phyloP scores from a whole-genome alignment of 2,329 filamentous ascomycete species.

The Davidsoniella australis region DNA sequence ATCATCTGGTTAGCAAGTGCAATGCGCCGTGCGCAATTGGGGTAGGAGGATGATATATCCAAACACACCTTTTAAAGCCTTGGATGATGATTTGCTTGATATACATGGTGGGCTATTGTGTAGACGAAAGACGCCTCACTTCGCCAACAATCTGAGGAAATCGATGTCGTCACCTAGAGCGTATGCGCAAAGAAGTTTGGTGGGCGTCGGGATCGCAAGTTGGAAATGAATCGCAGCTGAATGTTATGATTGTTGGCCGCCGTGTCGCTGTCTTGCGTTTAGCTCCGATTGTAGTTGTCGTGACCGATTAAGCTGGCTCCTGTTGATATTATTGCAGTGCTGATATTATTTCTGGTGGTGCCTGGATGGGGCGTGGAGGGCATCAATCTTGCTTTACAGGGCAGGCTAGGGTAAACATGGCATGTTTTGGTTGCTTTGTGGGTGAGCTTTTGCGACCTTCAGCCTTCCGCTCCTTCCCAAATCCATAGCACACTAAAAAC shows the following conservation, averaged over 20 bases:
- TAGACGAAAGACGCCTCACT: slow-evolving; percentile 1
- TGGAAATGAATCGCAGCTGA: background rate
- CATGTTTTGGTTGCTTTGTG: too few species aligned
- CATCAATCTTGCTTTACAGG: too few species aligned
- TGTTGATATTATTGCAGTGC: too few species aligned
- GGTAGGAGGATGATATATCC: background rate
- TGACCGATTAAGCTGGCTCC: too few species aligned
- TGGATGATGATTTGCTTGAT: slow-evolving; percentile 99
- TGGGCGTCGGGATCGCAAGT: background rate
- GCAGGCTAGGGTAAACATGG: too few species aligned
- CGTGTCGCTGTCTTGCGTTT: background rate
- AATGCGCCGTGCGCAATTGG: background rate
- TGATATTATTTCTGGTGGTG: too few species aligned
- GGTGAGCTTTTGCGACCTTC: background rate
- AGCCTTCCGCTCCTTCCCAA: slow-evolving; percentile 4
- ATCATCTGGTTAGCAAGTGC: slow-evolving; percentile 14
- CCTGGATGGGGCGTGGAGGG: too few species aligned
- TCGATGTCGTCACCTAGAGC: too few species aligned
- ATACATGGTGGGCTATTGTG: slow-evolving; percentile 48
- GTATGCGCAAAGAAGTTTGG: background rate
- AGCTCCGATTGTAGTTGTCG: too few species aligned
- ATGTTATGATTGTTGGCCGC: background rate
- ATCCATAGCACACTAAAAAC: background rate
- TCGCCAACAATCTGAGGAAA: background rate
- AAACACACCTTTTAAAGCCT: slow-evolving; percentile 84